phyloP scores from a whole-genome alignment of 495 filamentous ascomycete genomes.

The Xylaria cubensis region DNA sequence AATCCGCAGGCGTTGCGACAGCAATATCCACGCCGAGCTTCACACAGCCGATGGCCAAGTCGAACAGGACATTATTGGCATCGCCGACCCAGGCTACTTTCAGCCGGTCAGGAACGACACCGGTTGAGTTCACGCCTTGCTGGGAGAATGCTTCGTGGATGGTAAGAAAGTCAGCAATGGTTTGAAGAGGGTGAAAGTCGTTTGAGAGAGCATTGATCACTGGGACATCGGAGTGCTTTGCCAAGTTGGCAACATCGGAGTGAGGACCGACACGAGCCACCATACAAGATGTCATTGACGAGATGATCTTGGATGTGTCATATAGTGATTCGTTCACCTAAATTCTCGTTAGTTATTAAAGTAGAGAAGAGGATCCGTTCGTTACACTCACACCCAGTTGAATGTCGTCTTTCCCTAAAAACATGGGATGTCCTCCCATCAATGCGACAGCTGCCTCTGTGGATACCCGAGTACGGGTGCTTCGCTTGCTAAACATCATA shows the following conservation, averaged over 20 bases:
- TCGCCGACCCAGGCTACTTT: constrained; percentile 97
- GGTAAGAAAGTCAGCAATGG: constrained; percentile 89
- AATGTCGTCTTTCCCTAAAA: constrained; percentile 92
- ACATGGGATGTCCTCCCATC: constrained; percentile 94
- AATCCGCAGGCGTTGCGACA: constrained; percentile 84
- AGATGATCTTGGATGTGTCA: constrained; percentile 88
- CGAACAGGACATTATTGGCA: constrained; percentile 95
- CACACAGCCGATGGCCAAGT: constrained; percentile 81
- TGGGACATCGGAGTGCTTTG: constrained; percentile 81
- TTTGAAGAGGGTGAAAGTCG: constrained; percentile 90
- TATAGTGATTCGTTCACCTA: constrained; percentile 87
- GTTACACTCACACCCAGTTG: constrained; percentile 76
- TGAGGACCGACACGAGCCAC: constrained; percentile 89
- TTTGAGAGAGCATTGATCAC: constrained; percentile 95
- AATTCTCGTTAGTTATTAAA: constrained; percentile 25
- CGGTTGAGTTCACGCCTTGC: constrained; percentile 40
- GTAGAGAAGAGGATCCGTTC: background rate
- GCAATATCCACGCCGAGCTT: constrained; percentile 87
- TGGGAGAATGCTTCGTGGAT: constrained; percentile 76
- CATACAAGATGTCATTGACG: constrained; percentile 89
- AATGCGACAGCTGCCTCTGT: constrained; percentile 84
- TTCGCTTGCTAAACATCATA: constrained; percentile 95
- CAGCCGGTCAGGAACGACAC: constrained; percentile 76
- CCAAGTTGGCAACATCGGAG: constrained; percentile 77
- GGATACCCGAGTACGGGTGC: constrained; percentile 89